Evolutionary conservation across 1,284 basidiomycete genomes (phyloP).

Genomic region (Cutaneotrichosporon sp.): DNA sequence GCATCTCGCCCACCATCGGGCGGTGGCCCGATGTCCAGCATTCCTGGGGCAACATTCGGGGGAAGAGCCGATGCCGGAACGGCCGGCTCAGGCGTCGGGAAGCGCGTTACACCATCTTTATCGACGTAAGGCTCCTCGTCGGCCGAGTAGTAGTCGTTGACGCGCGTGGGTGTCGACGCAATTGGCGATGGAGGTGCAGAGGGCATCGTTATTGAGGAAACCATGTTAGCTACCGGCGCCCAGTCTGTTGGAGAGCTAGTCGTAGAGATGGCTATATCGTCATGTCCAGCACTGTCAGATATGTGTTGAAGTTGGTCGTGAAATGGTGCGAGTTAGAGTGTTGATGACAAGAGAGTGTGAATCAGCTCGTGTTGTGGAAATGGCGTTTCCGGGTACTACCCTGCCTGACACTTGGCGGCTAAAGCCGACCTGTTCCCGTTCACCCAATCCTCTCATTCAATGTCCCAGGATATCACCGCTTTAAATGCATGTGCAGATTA

Average conservation of each 20-base stretch:
- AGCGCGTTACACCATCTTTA: not conserved
- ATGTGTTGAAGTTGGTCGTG: not conserved
- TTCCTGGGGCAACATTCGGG: not conserved
- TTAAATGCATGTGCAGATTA: not conserved
- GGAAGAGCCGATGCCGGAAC: not conserved
- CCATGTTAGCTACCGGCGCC: not conserved
- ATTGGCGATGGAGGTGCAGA: not conserved
- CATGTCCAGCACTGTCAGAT: not conserved
- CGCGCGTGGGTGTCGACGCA: not conserved
- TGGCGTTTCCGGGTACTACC: not conserved
- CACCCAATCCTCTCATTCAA: not conserved
- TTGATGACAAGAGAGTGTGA: not conserved
- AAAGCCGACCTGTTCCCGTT: not conserved
- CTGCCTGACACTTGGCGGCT: not conserved
- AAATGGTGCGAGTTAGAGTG: not conserved
- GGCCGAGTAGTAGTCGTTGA: not conserved
- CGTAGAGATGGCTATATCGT: not conserved
- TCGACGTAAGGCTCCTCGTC: not conserved
- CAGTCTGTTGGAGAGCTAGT: not conserved
- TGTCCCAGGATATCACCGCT: not conserved
- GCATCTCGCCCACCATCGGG: slow-evolving; percentile 36
- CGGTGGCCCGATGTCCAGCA: slow-evolving; percentile 25
- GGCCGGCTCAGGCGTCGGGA: not conserved
- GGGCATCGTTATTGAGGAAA: not conserved
- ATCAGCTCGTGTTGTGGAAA: not conserved